Evolutionary conservation across 768 basidiomycete genomes (phyloP).

Genomic region (Suillus paluster): DNA sequence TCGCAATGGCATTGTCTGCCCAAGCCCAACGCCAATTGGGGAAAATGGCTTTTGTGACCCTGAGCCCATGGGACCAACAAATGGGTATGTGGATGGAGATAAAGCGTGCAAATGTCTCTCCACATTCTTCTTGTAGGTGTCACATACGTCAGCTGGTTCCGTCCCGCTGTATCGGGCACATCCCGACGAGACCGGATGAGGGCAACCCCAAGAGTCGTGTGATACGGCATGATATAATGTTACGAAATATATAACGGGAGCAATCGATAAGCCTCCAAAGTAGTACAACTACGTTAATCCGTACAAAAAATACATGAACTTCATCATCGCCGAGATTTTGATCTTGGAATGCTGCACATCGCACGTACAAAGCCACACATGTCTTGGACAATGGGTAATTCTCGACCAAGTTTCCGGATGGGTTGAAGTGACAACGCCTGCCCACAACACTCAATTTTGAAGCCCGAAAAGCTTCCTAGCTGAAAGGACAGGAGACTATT

Average conservation of each 20-base stretch:
- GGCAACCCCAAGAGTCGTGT: background rate
- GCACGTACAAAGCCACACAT: background rate
- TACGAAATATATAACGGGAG: background rate
- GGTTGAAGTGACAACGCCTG: background rate
- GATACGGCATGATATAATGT: background rate
- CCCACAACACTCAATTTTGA: background rate
- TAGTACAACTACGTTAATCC: background rate
- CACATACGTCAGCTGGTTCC: background rate
- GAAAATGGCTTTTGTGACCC: background rate
- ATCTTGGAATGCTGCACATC: background rate
- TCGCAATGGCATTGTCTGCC: background rate
- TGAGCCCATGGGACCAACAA: background rate
- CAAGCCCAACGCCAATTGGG: background rate
- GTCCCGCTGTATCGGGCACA: constrained; percentile 1
- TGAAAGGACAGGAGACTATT: background rate
- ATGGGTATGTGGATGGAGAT: background rate
- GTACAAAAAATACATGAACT: background rate
- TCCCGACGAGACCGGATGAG: background rate
- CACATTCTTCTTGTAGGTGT: background rate
- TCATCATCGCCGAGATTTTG: background rate
- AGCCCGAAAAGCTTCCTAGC: background rate
- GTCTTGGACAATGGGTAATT: background rate
- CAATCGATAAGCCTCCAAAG: background rate
- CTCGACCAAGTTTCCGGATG: background rate
- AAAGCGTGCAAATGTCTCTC: background rate